A percentile compares a stretch with the other conserved stretches of the same genome.
phyloP scores from a whole-genome alignment of 1,284 basidiomycete species.

The Cutaneotrichosporon sp. region DNA sequence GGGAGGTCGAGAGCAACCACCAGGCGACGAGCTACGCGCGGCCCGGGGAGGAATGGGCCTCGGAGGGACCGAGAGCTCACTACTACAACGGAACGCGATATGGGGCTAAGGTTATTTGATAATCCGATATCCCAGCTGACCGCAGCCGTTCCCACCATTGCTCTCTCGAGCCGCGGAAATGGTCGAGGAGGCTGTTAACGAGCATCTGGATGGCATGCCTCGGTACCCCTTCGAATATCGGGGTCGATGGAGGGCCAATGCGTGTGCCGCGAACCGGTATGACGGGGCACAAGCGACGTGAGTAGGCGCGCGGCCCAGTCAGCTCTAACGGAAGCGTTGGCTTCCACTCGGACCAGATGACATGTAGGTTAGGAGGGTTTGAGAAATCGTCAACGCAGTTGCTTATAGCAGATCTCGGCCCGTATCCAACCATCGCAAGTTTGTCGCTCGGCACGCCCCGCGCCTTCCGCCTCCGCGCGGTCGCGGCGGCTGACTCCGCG shows the following conservation, averaged over 20 bases:
- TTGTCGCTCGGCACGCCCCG: slow-evolving; percentile 78
- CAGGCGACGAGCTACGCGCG: slow-evolving; percentile 63
- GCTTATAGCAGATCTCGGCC: slow-evolving; percentile 62
- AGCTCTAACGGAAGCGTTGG: slow-evolving; percentile 59
- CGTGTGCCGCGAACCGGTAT: slow-evolving; percentile 87
- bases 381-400: neutral
- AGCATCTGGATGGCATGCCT: slow-evolving; percentile 59
- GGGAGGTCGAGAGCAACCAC: slow-evolving; percentile 58
- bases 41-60: slow-evolving; percentile 51
- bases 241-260: slow-evolving; percentile 75
- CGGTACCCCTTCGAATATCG: slow-evolving; percentile 71
- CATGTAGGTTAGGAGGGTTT: slow-evolving; percentile 34
- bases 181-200: slow-evolving; percentile 71
- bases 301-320: slow-evolving; percentile 3
- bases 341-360: slow-evolving; percentile 65
- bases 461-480: slow-evolving; percentile 63
- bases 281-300: slow-evolving; percentile 65
- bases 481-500: slow-evolving; percentile 27
- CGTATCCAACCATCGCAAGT: slow-evolving; percentile 87
- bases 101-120: slow-evolving; percentile 15
- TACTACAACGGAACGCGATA: slow-evolving; percentile 30
- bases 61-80: slow-evolving; percentile 18
- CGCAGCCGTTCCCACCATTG: slow-evolving; percentile 57
- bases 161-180: slow-evolving; percentile 75
- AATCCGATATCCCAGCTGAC: too few species aligned